Percentiles rank a stretch among this genome's conserved stretches.
Evolutionary conservation across 2,329 filamentous ascomycete species (phyloP).

Genomic region (Aspergillus fijiensis): DNA sequence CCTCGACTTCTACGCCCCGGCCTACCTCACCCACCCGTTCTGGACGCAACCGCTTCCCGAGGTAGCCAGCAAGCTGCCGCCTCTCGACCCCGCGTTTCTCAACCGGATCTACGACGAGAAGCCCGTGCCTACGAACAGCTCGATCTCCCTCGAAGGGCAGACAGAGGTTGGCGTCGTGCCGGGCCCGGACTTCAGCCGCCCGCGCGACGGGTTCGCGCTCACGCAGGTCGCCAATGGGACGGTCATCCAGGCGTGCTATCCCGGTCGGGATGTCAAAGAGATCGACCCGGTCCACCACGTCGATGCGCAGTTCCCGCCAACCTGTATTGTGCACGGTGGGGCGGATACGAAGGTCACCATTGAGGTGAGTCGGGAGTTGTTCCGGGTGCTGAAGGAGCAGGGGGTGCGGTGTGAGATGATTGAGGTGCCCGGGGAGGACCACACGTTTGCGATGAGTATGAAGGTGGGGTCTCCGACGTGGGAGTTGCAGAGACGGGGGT

Average conservation of each 20-base stretch:
- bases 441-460: conserved; percentile 48
- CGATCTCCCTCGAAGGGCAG: conserved; percentile 46
- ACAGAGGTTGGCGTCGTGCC: conserved; percentile 20
- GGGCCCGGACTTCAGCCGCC: conserved; percentile 37
- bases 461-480: conserved; percentile 37
- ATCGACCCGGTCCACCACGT: conserved; percentile 40
- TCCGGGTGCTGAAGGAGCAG: conserved; percentile 23
- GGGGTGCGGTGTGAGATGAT: conserved; percentile 38
- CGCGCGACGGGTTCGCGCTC: conserved; percentile 43
- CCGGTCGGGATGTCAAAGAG: conserved; percentile 25
- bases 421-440: conserved; percentile 44
- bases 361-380: conserved; percentile 35
- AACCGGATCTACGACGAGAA: conserved; percentile 37
- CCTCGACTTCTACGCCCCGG: conserved; percentile 45
- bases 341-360: conserved; percentile 43
- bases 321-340: conserved; percentile 45
- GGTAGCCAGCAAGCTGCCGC: conserved; percentile 29
- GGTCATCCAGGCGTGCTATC: conserved; percentile 35
- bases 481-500: conserved; percentile 40
- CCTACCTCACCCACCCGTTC: conserved; percentile 39
- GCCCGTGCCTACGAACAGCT: conserved; percentile 40
- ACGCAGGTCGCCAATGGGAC: conserved; percentile 44
- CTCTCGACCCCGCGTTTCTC: conserved; percentile 32
- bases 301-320: conserved; percentile 35
- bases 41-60: conserved; percentile 38